Base-by-base conservation (phyloP, 129 eudicot species). In the Flaveria bidentis region DNA sequence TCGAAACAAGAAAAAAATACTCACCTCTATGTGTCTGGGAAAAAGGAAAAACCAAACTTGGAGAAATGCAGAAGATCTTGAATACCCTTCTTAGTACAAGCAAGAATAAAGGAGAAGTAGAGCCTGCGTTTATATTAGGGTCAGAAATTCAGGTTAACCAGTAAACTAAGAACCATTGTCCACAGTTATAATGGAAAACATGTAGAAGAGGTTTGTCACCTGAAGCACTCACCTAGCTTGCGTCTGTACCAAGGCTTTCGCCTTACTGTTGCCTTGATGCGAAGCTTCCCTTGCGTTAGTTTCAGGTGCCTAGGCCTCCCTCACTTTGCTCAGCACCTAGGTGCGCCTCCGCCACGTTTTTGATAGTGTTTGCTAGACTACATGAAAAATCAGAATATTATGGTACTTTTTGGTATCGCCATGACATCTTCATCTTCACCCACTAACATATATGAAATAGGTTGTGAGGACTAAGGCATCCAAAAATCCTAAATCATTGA, bases 341-440 rank as follows among this genome's bases (percentile, higher is more conserved):
- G 50, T 45, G 50, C 50, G 50, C 50, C 10, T 45, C 50, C 50
- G 2, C 14, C 13, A 11, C 2, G 3, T 13, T 45, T 45, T 30
- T 36, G 68, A 73, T 20, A 51, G 52, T 56, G 77, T 20, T 41
- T 36, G 44, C 46, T 60, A 60, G 57, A 39, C 28, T 41, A 58
- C 30, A 18, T 58, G 57, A 45, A 60, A 36, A 42, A 20, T 74
- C 15, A 15, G 18, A 60, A 46, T 20, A 60, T 22, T 13, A 61
- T 60, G 71, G 28, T 61, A 25, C 16, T 33, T 1, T 14, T 53
- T 18, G 9, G 66, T 58, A 46, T 62, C 46, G 22, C 41, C 42
- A 57, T 39, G 55, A 42, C 78, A 73, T 44, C 26, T 41, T 42
- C 56, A 10, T 44, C 16, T 41, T 42, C 56, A 10, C 61, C 49